Evolutionary conservation across 495 filamentous ascomycete genomes (phyloP), one percentile per base, ranked within the genome.

Genomic region (Paragyromitra xinjiangensis): DNA sequence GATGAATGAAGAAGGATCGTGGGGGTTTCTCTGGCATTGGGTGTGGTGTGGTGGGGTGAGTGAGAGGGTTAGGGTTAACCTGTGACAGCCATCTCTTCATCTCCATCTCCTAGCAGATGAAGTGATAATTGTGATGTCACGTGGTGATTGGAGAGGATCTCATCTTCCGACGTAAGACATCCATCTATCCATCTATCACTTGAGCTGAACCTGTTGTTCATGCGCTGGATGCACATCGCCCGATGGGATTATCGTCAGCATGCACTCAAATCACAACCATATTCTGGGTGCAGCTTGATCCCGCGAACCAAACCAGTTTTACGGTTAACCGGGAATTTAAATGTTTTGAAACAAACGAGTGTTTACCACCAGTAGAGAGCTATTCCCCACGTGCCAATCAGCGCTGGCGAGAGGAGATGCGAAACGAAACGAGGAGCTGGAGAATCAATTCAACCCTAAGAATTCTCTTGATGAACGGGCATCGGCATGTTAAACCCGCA

Each of bases 231-330:
- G 68, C 68, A 65, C 3, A 7, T 56, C 69, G 61, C 69, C 44
- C 69, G 61, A 72, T 65, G 34, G 7, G 45, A 59, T n/a, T 44
- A 29, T 65, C 22, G 22, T n/a, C 9, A 7, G 48, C 48, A 64
- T 42, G 56, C 68, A 62, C 53, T 45, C 40, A 22, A 26, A 64
- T 64, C 29, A 24, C 40, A 34, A 48, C 9, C 56, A n/a, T 26
- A n/a, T 29, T 63, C 48, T 22, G 40, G 29, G 16, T 37, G 40
- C 55, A 70, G 67, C 55, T 26, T 34, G n/a, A 50, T 50, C 68
- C 26, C 55, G 39, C 56, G 14, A 40, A 26, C 51, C 66, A 69
- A 24, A 56, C 26, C 14, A 39, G 34, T 26, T 14, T n/a, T 37
- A 22, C 16, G 8, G 29, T 67, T 6, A 56, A 42, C 64, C 64